These are phyloP conservation scores for Blastocystis sp. DNA, from an alignment of 352 stramenopile species.

Conservation along the genomic window DNA sequence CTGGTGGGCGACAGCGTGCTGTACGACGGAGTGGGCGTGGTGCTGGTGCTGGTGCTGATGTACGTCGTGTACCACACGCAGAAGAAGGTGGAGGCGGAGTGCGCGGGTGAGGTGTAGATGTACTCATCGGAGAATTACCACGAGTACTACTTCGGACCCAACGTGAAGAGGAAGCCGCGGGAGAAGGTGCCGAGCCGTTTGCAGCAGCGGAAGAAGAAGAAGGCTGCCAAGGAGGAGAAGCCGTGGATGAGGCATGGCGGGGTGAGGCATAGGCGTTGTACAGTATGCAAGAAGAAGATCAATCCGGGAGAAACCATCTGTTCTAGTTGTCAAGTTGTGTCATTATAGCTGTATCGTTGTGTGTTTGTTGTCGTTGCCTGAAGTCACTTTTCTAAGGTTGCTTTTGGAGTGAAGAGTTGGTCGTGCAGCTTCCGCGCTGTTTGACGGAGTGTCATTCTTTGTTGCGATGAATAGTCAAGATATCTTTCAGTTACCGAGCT, in stretches of 20 bases:
- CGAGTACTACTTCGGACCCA: slow-evolving; percentile 39
- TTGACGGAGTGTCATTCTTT: no score
- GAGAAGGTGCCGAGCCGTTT: no score
- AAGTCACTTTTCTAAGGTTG: no score
- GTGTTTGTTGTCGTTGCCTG: background rate
- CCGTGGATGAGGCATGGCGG: background rate
- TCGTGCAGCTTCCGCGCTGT: background rate
- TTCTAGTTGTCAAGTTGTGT: slow-evolving; percentile 31
- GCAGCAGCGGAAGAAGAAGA: slow-evolving; percentile 32
- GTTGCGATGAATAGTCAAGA: slow-evolving; percentile 10
- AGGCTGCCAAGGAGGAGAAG: slow-evolving; percentile 37
- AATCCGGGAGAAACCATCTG: background rate
- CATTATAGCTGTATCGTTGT: background rate
- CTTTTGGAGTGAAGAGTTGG: background rate
- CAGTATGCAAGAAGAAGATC: slow-evolving; percentile 1
- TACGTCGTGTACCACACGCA: background rate
- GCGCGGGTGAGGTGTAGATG: background rate
- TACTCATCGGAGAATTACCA: slow-evolving; percentile 53
- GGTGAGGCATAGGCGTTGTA: slow-evolving; percentile 1
- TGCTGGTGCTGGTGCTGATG: background rate
- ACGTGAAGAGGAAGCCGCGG: background rate
- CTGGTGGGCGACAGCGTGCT: background rate
- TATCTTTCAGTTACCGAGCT: slow-evolving; percentile 8
- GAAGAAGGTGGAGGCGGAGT: background rate
- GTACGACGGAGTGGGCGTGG: background rate